These are phyloP conservation scores for Tetrapisispora nanseiensis DNA, from an alignment of 805 yeast species.

Conservation along the genomic window DNA sequence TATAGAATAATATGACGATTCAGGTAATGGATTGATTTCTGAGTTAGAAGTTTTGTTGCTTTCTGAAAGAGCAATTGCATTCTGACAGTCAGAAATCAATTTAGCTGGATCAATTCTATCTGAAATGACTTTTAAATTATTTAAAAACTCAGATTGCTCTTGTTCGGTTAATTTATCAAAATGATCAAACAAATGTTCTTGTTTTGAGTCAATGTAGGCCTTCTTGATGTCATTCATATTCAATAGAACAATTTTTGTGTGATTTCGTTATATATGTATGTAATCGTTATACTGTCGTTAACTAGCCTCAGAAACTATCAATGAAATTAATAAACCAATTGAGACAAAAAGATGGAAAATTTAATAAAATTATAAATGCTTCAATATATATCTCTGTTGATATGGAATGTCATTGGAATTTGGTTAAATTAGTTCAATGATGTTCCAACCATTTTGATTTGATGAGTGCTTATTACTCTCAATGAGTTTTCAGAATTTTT, in stretches of 20 bases:
- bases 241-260: too few relatives aligned
- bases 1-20: slow-evolving; percentile 43
- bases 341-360: too few relatives aligned
- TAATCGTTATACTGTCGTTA: too few relatives aligned
- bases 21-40: slow-evolving; percentile 43
- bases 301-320: too few relatives aligned
- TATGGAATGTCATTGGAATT: too few relatives aligned
- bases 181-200: slow-evolving; percentile 42
- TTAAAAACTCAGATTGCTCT: slow-evolving; percentile 31
- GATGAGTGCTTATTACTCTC: too few relatives aligned
- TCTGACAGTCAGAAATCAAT: slow-evolving; percentile 31
- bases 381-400: too few relatives aligned
- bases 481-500: too few relatives aligned
- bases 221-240: slow-evolving; percentile 15
- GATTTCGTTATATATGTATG: too few relatives aligned
- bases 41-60: slow-evolving; percentile 17
- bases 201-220: slow-evolving; percentile 38
- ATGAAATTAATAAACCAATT: too few relatives aligned
- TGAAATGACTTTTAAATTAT: slow-evolving; percentile 22
- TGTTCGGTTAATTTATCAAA: slow-evolving; percentile 32
- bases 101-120: slow-evolving; percentile 11
- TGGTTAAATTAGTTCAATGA: too few relatives aligned
- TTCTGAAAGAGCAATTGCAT: slow-evolving; percentile 36
- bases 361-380: too few relatives aligned
- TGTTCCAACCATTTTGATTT: not conserved